Conservation (phyloP, 1,284 basidiomycete species). For the Leucoagaricus sp. region DNA sequence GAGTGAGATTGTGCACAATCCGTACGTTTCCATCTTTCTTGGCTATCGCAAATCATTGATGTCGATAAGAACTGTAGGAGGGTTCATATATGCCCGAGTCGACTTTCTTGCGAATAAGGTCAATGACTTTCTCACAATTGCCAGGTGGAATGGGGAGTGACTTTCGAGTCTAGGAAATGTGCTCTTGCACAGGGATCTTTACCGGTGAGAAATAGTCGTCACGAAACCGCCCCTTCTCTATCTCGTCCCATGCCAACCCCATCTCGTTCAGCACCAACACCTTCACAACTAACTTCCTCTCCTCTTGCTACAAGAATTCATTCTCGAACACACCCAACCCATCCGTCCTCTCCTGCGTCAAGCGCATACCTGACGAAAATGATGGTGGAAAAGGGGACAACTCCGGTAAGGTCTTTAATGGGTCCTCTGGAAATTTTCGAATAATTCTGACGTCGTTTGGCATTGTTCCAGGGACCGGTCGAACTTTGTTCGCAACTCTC, state of each 20-base stretch:
- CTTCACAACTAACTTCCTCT: conserved; percentile 11
- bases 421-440: conserved; percentile 18
- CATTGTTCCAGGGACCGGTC: too few species aligned
- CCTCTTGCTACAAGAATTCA: conserved; percentile 8
- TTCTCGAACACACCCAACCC: conserved; percentile 2
- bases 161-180: conserved; percentile 29
- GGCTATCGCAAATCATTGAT: conserved; percentile 16
- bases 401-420: conserved; percentile 7
- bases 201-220: conserved; percentile 6
- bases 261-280: conserved; percentile 4
- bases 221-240: conserved; percentile 8
- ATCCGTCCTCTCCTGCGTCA: conserved; percentile 9
- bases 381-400: conserved; percentile 4
- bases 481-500: too few species aligned
- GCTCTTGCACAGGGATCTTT: too few species aligned
- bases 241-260: conserved; percentile 10
- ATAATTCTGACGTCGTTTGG: too few species aligned
- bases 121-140: conserved; percentile 30
- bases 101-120: conserved; percentile 33
- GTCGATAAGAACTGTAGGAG: conserved; percentile 33
- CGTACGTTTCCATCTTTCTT: too few species aligned
- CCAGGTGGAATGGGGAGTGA: conserved; percentile 27
- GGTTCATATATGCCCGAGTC: conserved; percentile 35
- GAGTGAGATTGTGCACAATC: too few species aligned
- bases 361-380: conserved; percentile 14